Evolutionary conservation across 805 yeast species (phyloP).

Genomic region (Wickerhamomyces chambardii): DNA sequence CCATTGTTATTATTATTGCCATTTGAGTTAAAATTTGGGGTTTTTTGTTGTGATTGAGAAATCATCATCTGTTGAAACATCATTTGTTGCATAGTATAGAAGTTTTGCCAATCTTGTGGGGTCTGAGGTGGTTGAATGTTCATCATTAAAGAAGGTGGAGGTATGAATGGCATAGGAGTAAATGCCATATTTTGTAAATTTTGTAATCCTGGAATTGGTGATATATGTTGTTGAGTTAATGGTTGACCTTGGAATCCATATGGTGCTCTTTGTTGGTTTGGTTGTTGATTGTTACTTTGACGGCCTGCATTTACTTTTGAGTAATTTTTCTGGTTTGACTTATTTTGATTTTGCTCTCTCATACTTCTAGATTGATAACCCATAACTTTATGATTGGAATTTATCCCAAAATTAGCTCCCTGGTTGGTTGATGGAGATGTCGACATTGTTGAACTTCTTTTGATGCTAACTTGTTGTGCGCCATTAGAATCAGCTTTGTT

Average conservation of each 20-base stretch:
- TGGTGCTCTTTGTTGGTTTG: too few species aligned
- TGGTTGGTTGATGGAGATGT: too few species aligned
- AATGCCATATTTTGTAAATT: constrained; percentile 14
- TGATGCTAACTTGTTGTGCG: too few species aligned
- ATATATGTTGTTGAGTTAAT: constrained; percentile 1
- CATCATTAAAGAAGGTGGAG: too few species aligned
- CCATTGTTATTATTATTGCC: constrained; percentile 14
- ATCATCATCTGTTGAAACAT: constrained; percentile 5
- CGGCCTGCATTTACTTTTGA: too few species aligned
- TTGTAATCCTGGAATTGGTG: constrained; percentile 10
- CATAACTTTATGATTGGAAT: not conserved
- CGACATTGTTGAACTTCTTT: too few species aligned
- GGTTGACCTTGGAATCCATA: too few species aligned
- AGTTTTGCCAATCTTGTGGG: not conserved
- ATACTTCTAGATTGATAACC: constrained; percentile 15
- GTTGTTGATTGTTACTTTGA: too few species aligned
- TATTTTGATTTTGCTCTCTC: constrained; percentile 14
- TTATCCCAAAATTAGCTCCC: too few species aligned
- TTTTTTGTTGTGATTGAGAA: constrained; percentile 7
- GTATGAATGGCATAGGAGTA: constrained; percentile 6
- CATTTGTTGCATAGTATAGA: constrained; percentile 5
- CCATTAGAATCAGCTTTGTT: constrained; percentile 18
- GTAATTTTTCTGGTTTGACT: too few species aligned
- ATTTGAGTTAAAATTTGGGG: constrained; percentile 19
- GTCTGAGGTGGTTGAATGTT: constrained; percentile 24